A percentile compares a stretch with the other conserved stretches of the same genome.
phyloP scores from a whole-genome alignment of 805 yeast genomes.

The Trichomonascus vanleenenianus region DNA sequence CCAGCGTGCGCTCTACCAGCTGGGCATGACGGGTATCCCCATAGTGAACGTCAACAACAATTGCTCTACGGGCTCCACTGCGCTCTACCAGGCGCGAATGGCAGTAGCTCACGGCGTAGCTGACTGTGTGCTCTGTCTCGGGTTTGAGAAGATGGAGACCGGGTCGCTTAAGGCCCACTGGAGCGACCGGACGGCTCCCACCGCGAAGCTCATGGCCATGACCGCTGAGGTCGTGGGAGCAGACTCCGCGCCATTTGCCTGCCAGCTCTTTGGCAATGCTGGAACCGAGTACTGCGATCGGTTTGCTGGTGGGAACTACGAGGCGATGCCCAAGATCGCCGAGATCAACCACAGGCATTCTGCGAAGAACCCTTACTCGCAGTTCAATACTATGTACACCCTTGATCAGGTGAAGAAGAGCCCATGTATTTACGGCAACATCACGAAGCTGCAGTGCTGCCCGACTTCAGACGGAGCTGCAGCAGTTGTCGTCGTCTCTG shows the following conservation, averaged over 20 bases:
- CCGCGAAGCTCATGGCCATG: constrained; percentile 14
- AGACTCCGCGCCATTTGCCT: constrained; percentile 15
- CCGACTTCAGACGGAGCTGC: constrained; percentile 25
- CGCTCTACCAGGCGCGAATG: constrained; percentile 16
- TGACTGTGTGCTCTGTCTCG: constrained; percentile 21
- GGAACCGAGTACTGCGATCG: constrained; percentile 17
- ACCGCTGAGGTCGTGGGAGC: constrained; percentile 14
- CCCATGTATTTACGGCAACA: constrained; percentile 16
- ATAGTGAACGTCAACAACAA: constrained; percentile 21
- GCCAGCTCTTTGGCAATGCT: constrained; percentile 22
- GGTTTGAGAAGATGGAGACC: constrained; percentile 22
- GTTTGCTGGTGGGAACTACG: constrained; percentile 14
- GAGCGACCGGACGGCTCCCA: constrained; percentile 18
- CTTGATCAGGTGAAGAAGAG: constrained; percentile 20
- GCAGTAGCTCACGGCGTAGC: constrained; percentile 17
- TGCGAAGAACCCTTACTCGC: constrained; percentile 21
- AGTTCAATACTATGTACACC: constrained; percentile 20
- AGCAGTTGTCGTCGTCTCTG: constrained; percentile 19
- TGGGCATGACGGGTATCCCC: constrained; percentile 23
- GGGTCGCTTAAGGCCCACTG: constrained; percentile 19
- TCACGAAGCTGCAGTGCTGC: constrained; percentile 22
- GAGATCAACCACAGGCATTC: constrained; percentile 21
- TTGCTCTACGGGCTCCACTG: constrained; percentile 22
- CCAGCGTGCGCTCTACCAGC: constrained; percentile 20
- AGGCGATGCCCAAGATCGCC: constrained; percentile 18